Base-by-base conservation (phyloP, 169 alveolate species). In the Plasmodium cynomolgi region DNA sequence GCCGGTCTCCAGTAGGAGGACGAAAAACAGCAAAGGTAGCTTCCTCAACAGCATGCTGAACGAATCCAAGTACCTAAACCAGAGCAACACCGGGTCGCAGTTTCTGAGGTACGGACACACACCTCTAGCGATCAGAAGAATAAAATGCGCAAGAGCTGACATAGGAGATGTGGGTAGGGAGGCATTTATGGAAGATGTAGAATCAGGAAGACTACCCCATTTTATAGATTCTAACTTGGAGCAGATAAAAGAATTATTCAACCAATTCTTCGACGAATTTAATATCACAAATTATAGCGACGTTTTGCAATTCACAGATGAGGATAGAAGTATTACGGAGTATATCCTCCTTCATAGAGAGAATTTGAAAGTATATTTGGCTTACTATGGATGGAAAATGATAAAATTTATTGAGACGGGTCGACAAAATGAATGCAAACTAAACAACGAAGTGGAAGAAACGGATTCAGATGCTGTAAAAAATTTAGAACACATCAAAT, bases 81-180 rank as follows among this genome's bases (percentile, higher is more conserved):
- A 91, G 44, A 91, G 95, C 58, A 91, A 81, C 68, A 74, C 96
- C 9, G 96, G 86, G 73, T 94, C 98, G 13, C 97, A 95, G 75
- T 95, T 93, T 92, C 68, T 96, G 23, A 86, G 92, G 91, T 97
- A 96, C 81, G 98, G 98, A 26, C 96, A 96, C 73, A 97, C 98
- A 3, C 98, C 98, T 13, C 84, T 92, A 74, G 97, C 97, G 33
- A 77, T 97, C 13, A 93, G 98, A 74, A 93, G 98, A 26, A 96
- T 97, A 20, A 93, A 97, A 62, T 95, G 95, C 29, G 98, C 98
- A 34, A 93, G 98, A 33, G 96, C 97, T 33, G 98, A 97, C 68
- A 95, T 97, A 4, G 98, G 98, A 34, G 98, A 97, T 81, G 96
- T 97, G 95, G 98, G 98, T 13, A 94, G 98, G 83, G 98, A 96